These are phyloP conservation scores for Jaminaea rosea DNA, from an alignment of 1,284 basidiomycete species.

Conservation along the genomic window DNA sequence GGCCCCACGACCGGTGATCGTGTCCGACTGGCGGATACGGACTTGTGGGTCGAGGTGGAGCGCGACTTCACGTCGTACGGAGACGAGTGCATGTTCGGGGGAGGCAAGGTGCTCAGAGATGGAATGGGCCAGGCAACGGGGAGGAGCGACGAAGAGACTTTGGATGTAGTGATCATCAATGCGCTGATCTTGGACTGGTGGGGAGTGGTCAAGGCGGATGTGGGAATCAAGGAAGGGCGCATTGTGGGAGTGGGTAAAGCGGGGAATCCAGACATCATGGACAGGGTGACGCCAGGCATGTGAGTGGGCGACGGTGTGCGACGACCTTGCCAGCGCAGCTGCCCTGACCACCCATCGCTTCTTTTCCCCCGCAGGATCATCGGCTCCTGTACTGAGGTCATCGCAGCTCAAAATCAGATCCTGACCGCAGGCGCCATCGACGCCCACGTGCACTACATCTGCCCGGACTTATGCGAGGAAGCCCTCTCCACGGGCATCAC, in stretches of 20 bases:
- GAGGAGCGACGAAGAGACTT: slow-evolving; percentile 58
- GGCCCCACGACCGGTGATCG: slow-evolving; percentile 88
- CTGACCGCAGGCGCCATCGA: slow-evolving; percentile 89
- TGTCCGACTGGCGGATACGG: slow-evolving; percentile 78
- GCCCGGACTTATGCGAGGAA: slow-evolving; percentile 69
- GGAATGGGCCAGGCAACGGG: slow-evolving; percentile 70
- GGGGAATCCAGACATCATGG: slow-evolving; percentile 92
- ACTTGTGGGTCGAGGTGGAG: slow-evolving; percentile 87
- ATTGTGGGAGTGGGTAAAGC: slow-evolving; percentile 90
- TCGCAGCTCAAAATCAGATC: slow-evolving; percentile 89
- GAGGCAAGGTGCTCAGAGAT: slow-evolving; percentile 52
- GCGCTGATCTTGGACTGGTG: slow-evolving; percentile 89
- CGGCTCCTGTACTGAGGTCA: slow-evolving; percentile 52
- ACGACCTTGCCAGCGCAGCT: slow-evolving; percentile 66
- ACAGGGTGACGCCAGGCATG: slow-evolving; percentile 64
- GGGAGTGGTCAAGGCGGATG: slow-evolving; percentile 97
- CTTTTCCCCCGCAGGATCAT: no score
- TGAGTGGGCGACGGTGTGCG: no score
- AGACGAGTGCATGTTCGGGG: slow-evolving; percentile 92
- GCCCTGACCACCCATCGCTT: no score
- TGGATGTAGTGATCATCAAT: slow-evolving; percentile 91
- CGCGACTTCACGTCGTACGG: slow-evolving; percentile 73
- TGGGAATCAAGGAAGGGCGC: slow-evolving; percentile 75
- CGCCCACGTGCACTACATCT: slow-evolving; percentile 64
- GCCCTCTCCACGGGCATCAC: slow-evolving; percentile 53